These are phyloP conservation scores for Flammula alnicola DNA, from an alignment of 1,284 basidiomycete species.

Conservation along the genomic window DNA sequence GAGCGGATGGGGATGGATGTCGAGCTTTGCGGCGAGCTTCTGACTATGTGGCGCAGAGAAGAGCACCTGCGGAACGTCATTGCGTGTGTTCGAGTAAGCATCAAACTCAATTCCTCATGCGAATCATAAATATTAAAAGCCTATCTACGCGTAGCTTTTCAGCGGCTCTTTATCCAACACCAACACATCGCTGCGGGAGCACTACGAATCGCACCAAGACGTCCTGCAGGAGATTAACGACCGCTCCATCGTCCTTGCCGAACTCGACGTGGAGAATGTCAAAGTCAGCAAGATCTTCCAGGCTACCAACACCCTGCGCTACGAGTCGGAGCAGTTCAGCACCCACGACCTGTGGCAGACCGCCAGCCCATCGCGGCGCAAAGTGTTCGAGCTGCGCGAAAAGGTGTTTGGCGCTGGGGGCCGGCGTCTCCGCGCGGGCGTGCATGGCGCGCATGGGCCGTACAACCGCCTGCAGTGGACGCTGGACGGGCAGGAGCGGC, in stretches of 20 bases:
- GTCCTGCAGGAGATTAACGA: constrained; percentile 51
- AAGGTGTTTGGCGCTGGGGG: constrained; percentile 59
- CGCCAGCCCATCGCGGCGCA: constrained; percentile 61
- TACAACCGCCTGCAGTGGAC: constrained; percentile 73
- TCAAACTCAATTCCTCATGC: neutral
- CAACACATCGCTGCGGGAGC: constrained; percentile 56
- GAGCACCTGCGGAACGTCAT: constrained; percentile 53
- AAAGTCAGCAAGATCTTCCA: constrained; percentile 59
- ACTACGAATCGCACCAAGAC: constrained; percentile 56
- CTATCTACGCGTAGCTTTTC: constrained; percentile 44
- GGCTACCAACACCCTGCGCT: constrained; percentile 68
- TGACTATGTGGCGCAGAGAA: constrained; percentile 70
- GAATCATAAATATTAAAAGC: neutral
- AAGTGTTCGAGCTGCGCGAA: constrained; percentile 64
- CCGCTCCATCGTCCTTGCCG: constrained; percentile 49
- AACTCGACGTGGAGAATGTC: constrained; percentile 53
- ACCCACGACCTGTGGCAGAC: constrained; percentile 68
- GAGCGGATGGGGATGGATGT: constrained; percentile 78
- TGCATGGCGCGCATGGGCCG: constrained; percentile 56
- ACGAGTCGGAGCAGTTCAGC: constrained; percentile 72
- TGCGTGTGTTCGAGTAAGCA: constrained; percentile 45
- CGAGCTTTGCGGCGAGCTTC: constrained; percentile 72
- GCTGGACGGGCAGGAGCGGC: constrained; percentile 59
- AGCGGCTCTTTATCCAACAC: constrained; percentile 54
- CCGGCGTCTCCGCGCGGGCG: constrained; percentile 46